A percentile compares a stretch with the other conserved stretches of the same genome.
phyloP scores from a whole-genome alignment of 306 rosid species.

The Lagenaria siceraria region DNA sequence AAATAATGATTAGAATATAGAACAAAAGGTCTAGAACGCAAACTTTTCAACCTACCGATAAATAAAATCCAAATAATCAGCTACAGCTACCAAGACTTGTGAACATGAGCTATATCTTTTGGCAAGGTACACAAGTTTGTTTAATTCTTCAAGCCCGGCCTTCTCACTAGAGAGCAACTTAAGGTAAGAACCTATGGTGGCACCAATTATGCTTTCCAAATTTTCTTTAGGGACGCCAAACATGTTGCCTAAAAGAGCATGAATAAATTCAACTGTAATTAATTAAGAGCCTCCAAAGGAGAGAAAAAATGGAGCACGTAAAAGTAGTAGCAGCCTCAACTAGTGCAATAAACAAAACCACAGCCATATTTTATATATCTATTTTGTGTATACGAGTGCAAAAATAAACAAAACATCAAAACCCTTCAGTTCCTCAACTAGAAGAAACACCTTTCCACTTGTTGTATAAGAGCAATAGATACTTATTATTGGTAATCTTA shows the following conservation, averaged over 20 bases:
- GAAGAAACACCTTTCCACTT: not conserved
- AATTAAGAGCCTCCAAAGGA: not conserved
- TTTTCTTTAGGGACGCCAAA: slow-evolving; percentile 27
- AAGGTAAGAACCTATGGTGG: slow-evolving; percentile 40
- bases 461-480: not conserved
- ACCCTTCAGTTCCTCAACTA: not conserved
- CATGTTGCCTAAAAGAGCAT: slow-evolving; percentile 19
- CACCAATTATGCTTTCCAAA: slow-evolving; percentile 66
- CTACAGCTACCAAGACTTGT: slow-evolving; percentile 61
- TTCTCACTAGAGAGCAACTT: slow-evolving; percentile 18
- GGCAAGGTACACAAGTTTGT: slow-evolving; percentile 42
- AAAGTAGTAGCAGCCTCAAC: not conserved
- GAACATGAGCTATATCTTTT: slow-evolving; percentile 49
- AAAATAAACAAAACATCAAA: not conserved
- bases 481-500: not conserved
- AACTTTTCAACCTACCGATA: slow-evolving; percentile 43
- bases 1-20: not conserved
- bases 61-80: slow-evolving; percentile 54
- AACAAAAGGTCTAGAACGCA: not conserved
- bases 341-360: not conserved
- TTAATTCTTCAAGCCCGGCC: slow-evolving; percentile 26
- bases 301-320: not conserved
- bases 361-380: not conserved
- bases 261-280: not conserved
- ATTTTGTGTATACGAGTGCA: not conserved